These are phyloP conservation scores for Aspergillus melleus DNA, from an alignment of 2,329 filamentous ascomycete species.

Conservation along the genomic window DNA sequence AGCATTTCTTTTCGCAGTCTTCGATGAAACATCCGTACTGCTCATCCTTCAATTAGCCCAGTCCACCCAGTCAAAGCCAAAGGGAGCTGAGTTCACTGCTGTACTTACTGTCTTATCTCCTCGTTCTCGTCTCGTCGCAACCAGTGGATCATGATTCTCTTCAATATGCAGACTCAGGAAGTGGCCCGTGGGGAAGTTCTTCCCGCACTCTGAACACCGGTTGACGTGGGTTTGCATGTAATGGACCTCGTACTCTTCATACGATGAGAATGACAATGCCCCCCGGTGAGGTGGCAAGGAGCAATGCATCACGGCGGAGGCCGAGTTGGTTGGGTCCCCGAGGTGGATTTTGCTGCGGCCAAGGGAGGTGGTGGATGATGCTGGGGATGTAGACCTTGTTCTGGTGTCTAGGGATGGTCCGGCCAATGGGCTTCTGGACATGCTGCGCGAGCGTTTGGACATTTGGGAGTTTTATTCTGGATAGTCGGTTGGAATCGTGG, in stretches of 20 bases:
- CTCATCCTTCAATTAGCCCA: slow-evolving; percentile 33
- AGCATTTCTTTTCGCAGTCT: slow-evolving; percentile 80
- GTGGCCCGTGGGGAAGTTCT: slow-evolving; percentile 83
- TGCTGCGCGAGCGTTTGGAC: slow-evolving; percentile 29
- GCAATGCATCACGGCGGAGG: slow-evolving; percentile 68
- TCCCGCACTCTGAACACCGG: slow-evolving; percentile 78
- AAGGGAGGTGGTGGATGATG: slow-evolving; percentile 18
- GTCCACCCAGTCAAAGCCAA: not conserved
- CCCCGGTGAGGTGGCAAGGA: slow-evolving; percentile 76
- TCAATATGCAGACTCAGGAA: slow-evolving; percentile 82
- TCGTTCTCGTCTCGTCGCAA: slow-evolving; percentile 68
- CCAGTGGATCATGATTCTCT: slow-evolving; percentile 84
- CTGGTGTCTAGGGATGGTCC: slow-evolving; percentile 11
- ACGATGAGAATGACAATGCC: slow-evolving; percentile 68
- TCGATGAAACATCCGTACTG: slow-evolving; percentile 90
- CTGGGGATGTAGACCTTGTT: slow-evolving; percentile 31
- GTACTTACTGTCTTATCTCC: slow-evolving; percentile 79
- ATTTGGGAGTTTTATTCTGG: not conserved
- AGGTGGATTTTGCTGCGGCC: slow-evolving; percentile 58
- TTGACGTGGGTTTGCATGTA: slow-evolving; percentile 80
- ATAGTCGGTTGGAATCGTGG: too few relatives aligned
- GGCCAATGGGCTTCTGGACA: slow-evolving; percentile 58
- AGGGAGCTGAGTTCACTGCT: slow-evolving; percentile 14
- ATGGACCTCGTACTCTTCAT: slow-evolving; percentile 82
- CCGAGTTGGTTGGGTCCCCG: slow-evolving; percentile 49